phyloP scores from a whole-genome alignment of 176 grass and related monocot species.

The Metroxylon sagu region DNA sequence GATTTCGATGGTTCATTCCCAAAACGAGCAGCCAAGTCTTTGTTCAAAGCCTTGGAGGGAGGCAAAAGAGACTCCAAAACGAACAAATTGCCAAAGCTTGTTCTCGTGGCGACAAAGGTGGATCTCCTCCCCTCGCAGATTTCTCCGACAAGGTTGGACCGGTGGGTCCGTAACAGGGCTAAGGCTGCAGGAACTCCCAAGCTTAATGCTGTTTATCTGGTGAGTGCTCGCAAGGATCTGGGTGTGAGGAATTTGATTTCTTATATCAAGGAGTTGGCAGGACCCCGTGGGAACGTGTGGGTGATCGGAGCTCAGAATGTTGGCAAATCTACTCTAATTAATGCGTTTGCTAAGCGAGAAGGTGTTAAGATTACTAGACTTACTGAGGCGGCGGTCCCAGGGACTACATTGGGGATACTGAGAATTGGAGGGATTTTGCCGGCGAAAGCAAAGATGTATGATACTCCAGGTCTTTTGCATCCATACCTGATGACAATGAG shows the following conservation, averaged over 20 bases:
- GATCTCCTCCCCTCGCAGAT: constrained; percentile 73
- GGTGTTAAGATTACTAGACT: constrained; percentile 66
- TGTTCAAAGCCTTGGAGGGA: constrained; percentile 68
- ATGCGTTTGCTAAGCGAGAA: constrained; percentile 78
- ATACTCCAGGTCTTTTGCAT: constrained; percentile 88
- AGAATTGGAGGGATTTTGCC: constrained; percentile 75
- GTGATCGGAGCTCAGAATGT: constrained; percentile 96
- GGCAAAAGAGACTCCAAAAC: constrained; percentile 36
- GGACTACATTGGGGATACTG: constrained; percentile 83
- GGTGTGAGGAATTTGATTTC: constrained; percentile 83
- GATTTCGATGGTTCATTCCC: constrained; percentile 94
- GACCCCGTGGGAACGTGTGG: constrained; percentile 90
- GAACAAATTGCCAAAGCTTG: constrained; percentile 60
- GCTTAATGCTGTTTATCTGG: constrained; percentile 62
- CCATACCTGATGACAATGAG: constrained; percentile 70
- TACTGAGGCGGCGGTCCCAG: constrained; percentile 75
- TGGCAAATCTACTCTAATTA: constrained; percentile 89
- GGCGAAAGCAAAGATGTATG: constrained; percentile 95
- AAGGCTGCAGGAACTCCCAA: constrained; percentile 75
- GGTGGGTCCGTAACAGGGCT: constrained; percentile 69
- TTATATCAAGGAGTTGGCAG: constrained; percentile 58
- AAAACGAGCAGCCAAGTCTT: constrained; percentile 57
- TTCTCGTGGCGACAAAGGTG: constrained; percentile 75
- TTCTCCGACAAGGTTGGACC: constrained; percentile 63
- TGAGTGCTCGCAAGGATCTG: constrained; percentile 78